These are phyloP conservation scores for Aspergillus sp. DNA, from an alignment of 2,329 filamentous ascomycete genomes.

Conservation along the genomic window DNA sequence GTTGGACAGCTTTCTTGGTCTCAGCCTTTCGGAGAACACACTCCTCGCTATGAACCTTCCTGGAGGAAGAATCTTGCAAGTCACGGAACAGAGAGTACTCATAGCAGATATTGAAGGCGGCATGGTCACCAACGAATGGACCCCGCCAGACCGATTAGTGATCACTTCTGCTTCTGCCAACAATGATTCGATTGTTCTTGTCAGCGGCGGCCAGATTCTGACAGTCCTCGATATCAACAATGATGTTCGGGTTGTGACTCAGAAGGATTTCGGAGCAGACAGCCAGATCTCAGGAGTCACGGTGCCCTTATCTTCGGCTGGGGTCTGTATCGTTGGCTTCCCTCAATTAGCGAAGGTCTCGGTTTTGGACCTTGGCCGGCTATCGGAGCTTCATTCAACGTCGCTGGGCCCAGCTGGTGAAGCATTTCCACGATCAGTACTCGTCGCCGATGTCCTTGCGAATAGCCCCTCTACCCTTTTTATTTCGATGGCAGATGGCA, in stretches of 20 bases:
- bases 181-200: constrained; percentile 68
- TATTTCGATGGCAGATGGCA: constrained; percentile 88
- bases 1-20: constrained; percentile 71
- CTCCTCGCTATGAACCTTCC: constrained; percentile 69
- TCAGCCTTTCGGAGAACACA: constrained; percentile 70
- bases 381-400: constrained; percentile 68
- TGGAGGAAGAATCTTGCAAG: constrained; percentile 68
- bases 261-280: constrained; percentile 63
- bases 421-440: constrained; percentile 80
- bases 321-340: constrained; percentile 79
- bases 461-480: constrained; percentile 74
- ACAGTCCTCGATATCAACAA: constrained; percentile 66
- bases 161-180: constrained; percentile 83
- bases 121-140: constrained; percentile 50
- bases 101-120: constrained; percentile 61
- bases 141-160: constrained; percentile 47
- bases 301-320: constrained; percentile 63
- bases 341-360: constrained; percentile 82
- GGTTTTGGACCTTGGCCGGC: constrained; percentile 67
- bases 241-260: constrained; percentile 59
- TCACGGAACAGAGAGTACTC: constrained; percentile 66
- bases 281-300: constrained; percentile 87
- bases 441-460: constrained; percentile 72
- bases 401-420: constrained; percentile 65
- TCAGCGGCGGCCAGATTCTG: constrained; percentile 72